These are phyloP conservation scores for Fusarium incarnatum DNA, from an alignment of 2,329 filamentous ascomycete genomes.

Conservation along the genomic window DNA sequence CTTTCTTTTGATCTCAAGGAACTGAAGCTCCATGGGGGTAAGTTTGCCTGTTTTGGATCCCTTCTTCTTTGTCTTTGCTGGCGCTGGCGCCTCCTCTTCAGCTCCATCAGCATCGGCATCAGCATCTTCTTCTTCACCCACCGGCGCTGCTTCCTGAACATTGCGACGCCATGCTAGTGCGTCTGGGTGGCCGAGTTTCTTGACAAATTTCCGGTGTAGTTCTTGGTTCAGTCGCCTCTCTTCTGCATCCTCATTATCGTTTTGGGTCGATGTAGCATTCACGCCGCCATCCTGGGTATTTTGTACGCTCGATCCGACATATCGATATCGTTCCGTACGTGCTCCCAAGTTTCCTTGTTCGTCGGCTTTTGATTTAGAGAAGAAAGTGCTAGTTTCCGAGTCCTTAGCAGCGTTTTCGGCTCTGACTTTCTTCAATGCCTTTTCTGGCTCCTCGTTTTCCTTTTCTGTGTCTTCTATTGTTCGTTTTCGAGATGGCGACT, in stretches of 20 bases:
- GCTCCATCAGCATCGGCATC: conserved; percentile 69
- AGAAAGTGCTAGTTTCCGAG: conserved; percentile 51
- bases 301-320: conserved; percentile 59
- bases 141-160: conserved; percentile 64
- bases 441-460: conserved; percentile 56
- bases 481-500: conserved; percentile 60
- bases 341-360: conserved; percentile 44
- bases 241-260: conserved; percentile 63
- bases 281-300: conserved; percentile 41
- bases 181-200: conserved; percentile 88
- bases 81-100: conserved; percentile 58
- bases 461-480: conserved; percentile 61
- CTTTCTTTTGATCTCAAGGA: conserved; percentile 92
- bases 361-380: conserved; percentile 41
- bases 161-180: conserved; percentile 77
- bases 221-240: conserved; percentile 71
- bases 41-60: conserved; percentile 78
- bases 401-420: conserved; percentile 55
- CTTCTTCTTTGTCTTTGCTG: conserved; percentile 71
- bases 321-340: conserved; percentile 66
- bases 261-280: conserved; percentile 43
- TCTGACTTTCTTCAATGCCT: conserved; percentile 60
- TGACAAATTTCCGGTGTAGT: conserved; percentile 86
- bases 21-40: conserved; percentile 93
- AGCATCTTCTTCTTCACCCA: conserved; percentile 68